Base-by-base conservation (phyloP, 345 rosid species). In the Hypericum perforatum region DNA sequence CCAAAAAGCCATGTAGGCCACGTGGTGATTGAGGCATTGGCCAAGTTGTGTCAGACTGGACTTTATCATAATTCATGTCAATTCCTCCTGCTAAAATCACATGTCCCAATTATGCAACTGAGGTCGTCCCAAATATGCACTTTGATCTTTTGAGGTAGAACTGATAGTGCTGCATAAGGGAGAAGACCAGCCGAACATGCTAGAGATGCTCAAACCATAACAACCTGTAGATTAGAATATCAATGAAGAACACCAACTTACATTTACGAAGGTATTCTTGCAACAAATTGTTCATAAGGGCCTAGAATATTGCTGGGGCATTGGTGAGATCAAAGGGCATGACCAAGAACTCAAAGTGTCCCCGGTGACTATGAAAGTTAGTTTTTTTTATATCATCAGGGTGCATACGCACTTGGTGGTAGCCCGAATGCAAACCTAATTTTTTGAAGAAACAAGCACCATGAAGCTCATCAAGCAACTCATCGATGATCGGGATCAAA, bases 261-360 rank as follows among this genome's bases (percentile, higher is more conserved):
- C n/a, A n/a, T n/a, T n/a, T 39, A 53, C 15, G 7, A 39, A 53
- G 37, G 16, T 2, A 13, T 13, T 2, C 6, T 11, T 14, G 41
- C 5, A 39, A 53, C 8, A 53, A 6, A 12, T 53, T 47, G 41
- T 55, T 55, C 48, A 55, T 55, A 11, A 55, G 11, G 10, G 37
- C 1, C 38, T 52, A 43, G n/a, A 52, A 52, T 5, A 43, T 52
- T 9, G 56, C 11, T 7, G 49, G 59, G 2, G 59, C 14, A 42
- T 55, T 55, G 10, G 37, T 40, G 22, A 53, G 43, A 3, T 44
- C 57, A 13, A 40, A 53, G 0, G 57, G 39, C 11, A 53, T 53
- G 1, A 22, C 47, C 0, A 55, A 5, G 22, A 40, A 55, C 14
- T 41, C 37, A 13, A 41, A 55, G 16, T 55, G 48, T 9, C 43